phyloP scores from a whole-genome alignment of 2,329 filamentous ascomycete genomes.

The Ophiostoma sp. region DNA sequence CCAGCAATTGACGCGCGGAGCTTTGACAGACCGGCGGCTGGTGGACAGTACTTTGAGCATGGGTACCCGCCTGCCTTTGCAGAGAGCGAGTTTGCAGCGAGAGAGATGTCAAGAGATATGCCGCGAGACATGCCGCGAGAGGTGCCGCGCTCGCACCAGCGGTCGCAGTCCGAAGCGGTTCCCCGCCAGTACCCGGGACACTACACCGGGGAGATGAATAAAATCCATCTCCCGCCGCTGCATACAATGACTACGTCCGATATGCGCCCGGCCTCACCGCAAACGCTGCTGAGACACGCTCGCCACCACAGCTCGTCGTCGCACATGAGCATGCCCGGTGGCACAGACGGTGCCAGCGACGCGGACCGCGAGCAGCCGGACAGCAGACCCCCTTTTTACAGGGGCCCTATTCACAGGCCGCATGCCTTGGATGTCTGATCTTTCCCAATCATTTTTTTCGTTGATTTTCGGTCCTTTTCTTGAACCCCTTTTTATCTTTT shows the following conservation, averaged over 20 bases:
- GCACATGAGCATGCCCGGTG: not conserved
- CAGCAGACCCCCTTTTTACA: no score
- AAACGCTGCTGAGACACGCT: not conserved
- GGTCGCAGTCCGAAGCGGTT: slow-evolving; percentile 25
- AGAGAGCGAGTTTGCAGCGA: not conserved
- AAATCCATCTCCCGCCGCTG: not conserved
- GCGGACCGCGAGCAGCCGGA: no score
- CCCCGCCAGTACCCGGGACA: not conserved
- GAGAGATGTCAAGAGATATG: not conserved
- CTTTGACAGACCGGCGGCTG: not conserved
- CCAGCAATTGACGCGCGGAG: not conserved
- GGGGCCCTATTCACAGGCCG: no score
- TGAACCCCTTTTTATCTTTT: not conserved
- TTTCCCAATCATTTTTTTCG: no score
- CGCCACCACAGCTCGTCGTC: slow-evolving; percentile 1
- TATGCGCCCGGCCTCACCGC: not conserved
- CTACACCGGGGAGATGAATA: not conserved
- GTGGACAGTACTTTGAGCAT: not conserved
- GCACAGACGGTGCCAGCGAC: not conserved
- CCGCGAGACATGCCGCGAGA: not conserved
- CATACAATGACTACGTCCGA: not conserved
- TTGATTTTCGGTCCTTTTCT: not conserved
- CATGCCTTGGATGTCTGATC: no score
- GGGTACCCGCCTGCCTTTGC: not conserved
- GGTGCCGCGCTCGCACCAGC: slow-evolving; percentile 25